phyloP scores from a whole-genome alignment of 2,329 filamentous ascomycete genomes.

The Ustilaginoidea virens region DNA sequence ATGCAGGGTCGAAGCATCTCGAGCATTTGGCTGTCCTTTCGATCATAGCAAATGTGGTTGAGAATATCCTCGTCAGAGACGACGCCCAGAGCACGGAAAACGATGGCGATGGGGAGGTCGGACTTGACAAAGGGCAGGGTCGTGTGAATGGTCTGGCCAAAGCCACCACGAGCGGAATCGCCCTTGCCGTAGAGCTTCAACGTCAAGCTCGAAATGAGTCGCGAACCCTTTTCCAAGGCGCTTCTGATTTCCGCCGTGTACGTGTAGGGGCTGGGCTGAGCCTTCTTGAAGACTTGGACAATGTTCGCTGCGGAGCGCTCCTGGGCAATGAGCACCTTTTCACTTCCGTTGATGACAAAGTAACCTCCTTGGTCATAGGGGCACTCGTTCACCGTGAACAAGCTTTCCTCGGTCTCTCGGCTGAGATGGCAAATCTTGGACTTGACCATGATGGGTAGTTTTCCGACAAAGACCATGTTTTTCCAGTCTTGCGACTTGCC shows the following conservation, averaged over 20 bases:
- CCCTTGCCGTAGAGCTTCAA: conserved; percentile 84
- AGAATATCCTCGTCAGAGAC: conserved; percentile 97
- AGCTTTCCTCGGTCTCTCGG: conserved; percentile 65
- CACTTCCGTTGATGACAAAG: conserved; percentile 97
- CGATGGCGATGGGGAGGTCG: conserved; percentile 85
- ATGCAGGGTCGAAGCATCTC: conserved; percentile 96
- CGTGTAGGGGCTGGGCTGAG: conserved; percentile 76
- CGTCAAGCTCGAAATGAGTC: conserved; percentile 82
- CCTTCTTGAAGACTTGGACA: conserved; percentile 98
- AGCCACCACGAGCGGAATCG: conserved; percentile 58
- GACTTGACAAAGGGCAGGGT: conserved; percentile 88
- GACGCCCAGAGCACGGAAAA: conserved; percentile 88
- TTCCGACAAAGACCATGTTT: conserved; percentile 79
- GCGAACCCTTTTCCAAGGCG: conserved; percentile 88
- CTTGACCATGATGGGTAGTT: conserved; percentile 95
- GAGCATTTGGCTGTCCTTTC: conserved; percentile 89
- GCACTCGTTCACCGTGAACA: conserved; percentile 90
- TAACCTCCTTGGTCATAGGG: conserved; percentile 97
- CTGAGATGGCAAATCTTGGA: conserved; percentile 88
- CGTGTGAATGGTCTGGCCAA: conserved; percentile 78
- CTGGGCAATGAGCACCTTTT: conserved; percentile 96
- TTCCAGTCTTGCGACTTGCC: conserved; percentile 40
- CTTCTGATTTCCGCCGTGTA: conserved; percentile 94
- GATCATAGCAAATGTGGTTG: conserved; percentile 93
- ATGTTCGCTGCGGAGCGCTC: conserved; percentile 97